phyloP scores from a whole-genome alignment of 441 rosid genomes.

The Populus hybrid region DNA sequence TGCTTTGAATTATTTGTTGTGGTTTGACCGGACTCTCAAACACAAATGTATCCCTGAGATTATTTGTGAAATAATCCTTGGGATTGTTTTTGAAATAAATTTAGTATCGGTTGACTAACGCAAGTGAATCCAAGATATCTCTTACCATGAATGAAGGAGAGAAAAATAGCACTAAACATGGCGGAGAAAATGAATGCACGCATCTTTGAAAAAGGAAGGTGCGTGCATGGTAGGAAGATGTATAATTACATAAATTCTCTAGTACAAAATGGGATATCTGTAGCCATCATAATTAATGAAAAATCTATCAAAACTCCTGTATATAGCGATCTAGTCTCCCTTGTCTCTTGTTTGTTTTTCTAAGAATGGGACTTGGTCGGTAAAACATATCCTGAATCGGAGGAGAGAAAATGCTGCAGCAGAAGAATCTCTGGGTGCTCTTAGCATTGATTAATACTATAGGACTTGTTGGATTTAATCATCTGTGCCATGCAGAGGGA shows the following conservation, averaged over 20 bases:
- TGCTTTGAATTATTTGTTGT: too few species aligned
- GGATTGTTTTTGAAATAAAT: too few species aligned
- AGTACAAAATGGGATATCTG: background rate
- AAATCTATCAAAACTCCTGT: background rate
- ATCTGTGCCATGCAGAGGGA: constrained; percentile 29
- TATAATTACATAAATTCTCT: too few species aligned
- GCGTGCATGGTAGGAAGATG: background rate
- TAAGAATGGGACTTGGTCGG: background rate
- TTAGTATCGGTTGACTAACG: background rate
- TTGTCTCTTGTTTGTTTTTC: background rate
- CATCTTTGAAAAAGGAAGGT: background rate
- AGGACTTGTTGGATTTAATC: constrained; percentile 26
- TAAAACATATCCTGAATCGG: constrained; percentile 2
- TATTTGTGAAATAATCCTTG: background rate
- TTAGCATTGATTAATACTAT: constrained; percentile 20
- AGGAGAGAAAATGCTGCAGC: constrained; percentile 19
- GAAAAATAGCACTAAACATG: too few species aligned
- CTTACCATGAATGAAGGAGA: background rate
- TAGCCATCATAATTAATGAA: background rate
- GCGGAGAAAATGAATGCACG: background rate
- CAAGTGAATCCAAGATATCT: background rate
- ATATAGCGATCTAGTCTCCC: background rate
- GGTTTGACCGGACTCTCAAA: too few species aligned
- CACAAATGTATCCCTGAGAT: background rate
- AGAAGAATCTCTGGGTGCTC: constrained; percentile 15